These are phyloP conservation scores for Lentinula boryana DNA, from an alignment of 768 basidiomycete species.

Conservation along the genomic window DNA sequence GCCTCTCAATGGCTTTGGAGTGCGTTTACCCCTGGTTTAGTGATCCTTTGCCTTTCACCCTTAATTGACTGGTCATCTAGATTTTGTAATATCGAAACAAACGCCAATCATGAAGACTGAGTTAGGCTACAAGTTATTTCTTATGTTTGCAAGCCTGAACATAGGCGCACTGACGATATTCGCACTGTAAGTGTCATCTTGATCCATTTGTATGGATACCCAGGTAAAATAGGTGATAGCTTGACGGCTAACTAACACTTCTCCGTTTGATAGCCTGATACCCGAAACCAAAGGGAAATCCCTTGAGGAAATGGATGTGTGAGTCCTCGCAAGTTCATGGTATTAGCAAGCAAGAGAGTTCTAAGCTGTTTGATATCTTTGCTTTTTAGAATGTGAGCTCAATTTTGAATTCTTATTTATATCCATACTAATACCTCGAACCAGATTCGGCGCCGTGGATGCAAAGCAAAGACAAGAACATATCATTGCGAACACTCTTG, in stretches of 20 bases:
- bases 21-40: conserved; percentile 17
- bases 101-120: conserved; percentile 40
- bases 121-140: conserved; percentile 47
- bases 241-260: conserved; percentile 23
- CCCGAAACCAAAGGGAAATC: conserved; percentile 58
- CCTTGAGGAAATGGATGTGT: conserved; percentile 48
- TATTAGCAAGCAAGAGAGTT: not conserved
- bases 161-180: conserved; percentile 46
- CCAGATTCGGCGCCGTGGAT: not conserved
- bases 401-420: not conserved
- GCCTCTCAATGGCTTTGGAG: conserved; percentile 73
- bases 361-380: not conserved
- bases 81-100: conserved; percentile 45
- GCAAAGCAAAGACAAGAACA: not conserved
- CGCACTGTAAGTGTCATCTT: conserved; percentile 27
- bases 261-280: conserved; percentile 18
- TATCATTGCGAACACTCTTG: not conserved
- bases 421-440: not conserved
- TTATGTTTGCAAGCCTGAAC: conserved; percentile 51
- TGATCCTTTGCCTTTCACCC: not conserved
- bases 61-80: conserved; percentile 20
- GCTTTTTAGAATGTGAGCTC: not conserved
- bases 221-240: no score
- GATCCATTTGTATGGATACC: not conserved
- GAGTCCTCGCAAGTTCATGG: not conserved